Conservation (phyloP, 352 stramenopile genomes). For the Bremia lactucae region DNA sequence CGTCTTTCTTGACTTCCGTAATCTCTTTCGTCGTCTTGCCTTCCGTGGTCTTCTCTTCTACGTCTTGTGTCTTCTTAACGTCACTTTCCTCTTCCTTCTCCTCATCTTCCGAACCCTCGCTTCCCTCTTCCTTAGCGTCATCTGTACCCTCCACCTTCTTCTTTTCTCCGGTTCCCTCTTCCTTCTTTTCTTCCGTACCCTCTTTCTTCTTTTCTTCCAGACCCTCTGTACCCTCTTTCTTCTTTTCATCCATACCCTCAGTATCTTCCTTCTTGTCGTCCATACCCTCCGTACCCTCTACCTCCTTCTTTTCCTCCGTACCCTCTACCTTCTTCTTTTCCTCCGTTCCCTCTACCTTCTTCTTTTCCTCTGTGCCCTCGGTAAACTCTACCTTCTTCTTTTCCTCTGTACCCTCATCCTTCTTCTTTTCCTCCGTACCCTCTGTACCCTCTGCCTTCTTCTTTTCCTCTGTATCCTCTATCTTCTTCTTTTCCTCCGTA, state of each 20-base stretch:
- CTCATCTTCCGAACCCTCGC: not conserved
- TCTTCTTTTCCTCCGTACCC: not conserved
- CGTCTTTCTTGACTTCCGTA: not conserved
- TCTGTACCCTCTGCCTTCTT: slow-evolving; percentile 1
- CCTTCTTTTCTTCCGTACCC: slow-evolving; percentile 8
- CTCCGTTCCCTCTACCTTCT: too few species aligned
- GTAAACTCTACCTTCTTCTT: not conserved
- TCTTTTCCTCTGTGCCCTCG: not conserved
- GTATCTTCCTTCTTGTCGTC: not conserved
- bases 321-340: too few species aligned
- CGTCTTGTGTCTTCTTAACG: not conserved
- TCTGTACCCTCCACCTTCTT: slow-evolving; percentile 5
- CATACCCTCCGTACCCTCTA: too few species aligned
- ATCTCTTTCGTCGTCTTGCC: not conserved
- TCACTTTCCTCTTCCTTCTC: not conserved
- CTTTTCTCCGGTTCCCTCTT: slow-evolving; percentile 3
- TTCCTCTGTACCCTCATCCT: not conserved
- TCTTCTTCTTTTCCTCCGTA: slow-evolving; percentile 4
- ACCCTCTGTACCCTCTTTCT: slow-evolving; percentile 15
- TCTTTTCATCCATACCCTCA: not conserved
- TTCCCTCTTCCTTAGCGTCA: not conserved
- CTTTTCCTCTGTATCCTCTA: not conserved
- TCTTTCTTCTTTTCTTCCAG: slow-evolving; percentile 6
- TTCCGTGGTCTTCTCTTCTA: not conserved
- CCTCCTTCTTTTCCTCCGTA: slow-evolving; percentile 3